phyloP scores from a whole-genome alignment of 257 asterid genomes.

The Solanum acaule region DNA sequence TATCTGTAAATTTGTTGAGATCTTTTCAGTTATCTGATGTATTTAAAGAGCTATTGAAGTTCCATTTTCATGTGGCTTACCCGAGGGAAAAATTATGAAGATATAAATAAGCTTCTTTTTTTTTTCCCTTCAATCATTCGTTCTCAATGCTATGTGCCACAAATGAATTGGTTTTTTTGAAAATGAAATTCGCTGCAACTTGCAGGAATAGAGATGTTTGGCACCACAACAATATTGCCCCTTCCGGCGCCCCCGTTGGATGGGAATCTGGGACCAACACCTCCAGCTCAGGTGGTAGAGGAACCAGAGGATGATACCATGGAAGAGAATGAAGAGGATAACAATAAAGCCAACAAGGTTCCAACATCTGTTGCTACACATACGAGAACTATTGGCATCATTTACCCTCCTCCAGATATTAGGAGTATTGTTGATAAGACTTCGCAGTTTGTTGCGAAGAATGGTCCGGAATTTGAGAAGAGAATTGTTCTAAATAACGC shows the following conservation, averaged over 20 bases:
- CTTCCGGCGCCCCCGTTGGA: slow-evolving; percentile 76
- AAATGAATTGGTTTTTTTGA: background rate
- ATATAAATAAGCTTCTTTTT: background rate
- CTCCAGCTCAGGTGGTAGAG: slow-evolving; percentile 39
- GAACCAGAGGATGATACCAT: slow-evolving; percentile 8
- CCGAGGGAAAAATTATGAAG: background rate
- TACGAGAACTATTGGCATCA: slow-evolving; percentile 74
- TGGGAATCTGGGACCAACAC: slow-evolving; percentile 59
- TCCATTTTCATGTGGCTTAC: background rate
- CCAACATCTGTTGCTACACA: slow-evolving; percentile 73
- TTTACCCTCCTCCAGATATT: slow-evolving; percentile 85
- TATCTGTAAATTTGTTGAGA: background rate
- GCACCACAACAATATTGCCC: slow-evolving; percentile 53
- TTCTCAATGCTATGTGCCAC: background rate
- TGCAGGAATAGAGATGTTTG: background rate
- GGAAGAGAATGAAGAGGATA: slow-evolving; percentile 19
- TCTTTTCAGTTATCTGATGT: background rate
- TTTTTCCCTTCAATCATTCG: background rate
- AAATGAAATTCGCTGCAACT: background rate
- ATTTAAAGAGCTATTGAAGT: background rate
- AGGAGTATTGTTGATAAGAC: slow-evolving; percentile 84
- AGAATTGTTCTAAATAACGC: slow-evolving; percentile 62
- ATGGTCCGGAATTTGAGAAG: slow-evolving; percentile 78
- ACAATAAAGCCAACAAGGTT: slow-evolving; percentile 15
- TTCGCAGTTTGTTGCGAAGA: slow-evolving; percentile 75